Percentiles rank a stretch among this genome's conserved stretches.
These are phyloP conservation scores for Avena atlantica DNA, from an alignment of 176 grass and related monocot genomes.

Conservation along the genomic window DNA sequence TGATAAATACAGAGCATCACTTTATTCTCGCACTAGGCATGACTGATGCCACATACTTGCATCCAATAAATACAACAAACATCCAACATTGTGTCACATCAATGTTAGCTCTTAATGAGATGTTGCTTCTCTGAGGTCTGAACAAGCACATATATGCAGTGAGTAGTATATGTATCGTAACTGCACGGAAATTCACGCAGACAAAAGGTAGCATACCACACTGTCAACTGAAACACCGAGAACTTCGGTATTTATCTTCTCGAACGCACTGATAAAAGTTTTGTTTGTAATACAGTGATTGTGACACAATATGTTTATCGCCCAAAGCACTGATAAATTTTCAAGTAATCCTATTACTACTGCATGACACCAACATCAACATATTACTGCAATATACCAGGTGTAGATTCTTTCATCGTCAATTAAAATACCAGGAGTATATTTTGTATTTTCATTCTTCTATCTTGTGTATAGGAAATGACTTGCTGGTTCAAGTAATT, in stretches of 20 bases:
- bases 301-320: no score
- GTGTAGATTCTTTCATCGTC: no score
- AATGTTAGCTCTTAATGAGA: not conserved
- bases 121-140: not conserved
- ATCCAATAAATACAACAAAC: not conserved
- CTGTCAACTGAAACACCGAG: constrained; percentile 70
- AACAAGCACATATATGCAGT: not conserved
- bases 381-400: no score
- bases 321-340: no score
- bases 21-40: not conserved
- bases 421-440: no score
- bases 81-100: not conserved
- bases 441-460: no score
- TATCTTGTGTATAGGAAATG: no score
- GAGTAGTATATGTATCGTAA: not conserved
- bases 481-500: no score
- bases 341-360: no score
- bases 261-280: constrained; percentile 37
- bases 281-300: no score
- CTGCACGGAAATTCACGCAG: not conserved
- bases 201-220: constrained; percentile 53
- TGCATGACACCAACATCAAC: no score
- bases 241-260: constrained; percentile 77
- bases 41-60: not conserved
- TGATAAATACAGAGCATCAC: not conserved